These are phyloP conservation scores for Xylaria sp. DNA, from an alignment of 2,329 filamentous ascomycete species.

Conservation along the genomic window DNA sequence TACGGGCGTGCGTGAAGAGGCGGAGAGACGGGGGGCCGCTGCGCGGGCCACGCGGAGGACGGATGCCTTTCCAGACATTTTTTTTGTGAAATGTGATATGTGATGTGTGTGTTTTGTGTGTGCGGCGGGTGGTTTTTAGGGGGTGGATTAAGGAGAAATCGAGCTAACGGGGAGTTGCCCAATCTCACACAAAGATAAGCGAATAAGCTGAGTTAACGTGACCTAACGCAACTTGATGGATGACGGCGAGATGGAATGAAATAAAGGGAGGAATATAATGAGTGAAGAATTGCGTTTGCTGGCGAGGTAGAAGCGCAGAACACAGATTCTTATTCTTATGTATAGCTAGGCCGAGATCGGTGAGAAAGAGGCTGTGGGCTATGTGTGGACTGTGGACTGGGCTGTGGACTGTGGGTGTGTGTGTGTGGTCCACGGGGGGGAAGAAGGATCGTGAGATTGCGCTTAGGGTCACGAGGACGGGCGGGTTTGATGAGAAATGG, in stretches of 20 bases:
- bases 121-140: not conserved
- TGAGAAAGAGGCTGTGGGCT: constrained; percentile 29
- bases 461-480: constrained; percentile 36
- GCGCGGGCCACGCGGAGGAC: constrained; percentile 48
- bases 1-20: constrained; percentile 39
- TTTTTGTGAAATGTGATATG: constrained; percentile 32
- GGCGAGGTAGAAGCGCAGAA: constrained; percentile 18
- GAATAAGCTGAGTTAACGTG: constrained; percentile 6
- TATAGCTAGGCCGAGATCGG: constrained; percentile 35
- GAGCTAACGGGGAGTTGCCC: not conserved
- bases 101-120: not conserved
- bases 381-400: constrained; percentile 6
- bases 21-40: constrained; percentile 47
- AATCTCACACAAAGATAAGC: constrained; percentile 24
- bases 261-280: constrained; percentile 30
- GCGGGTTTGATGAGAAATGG: constrained; percentile 40
- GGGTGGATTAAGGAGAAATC: constrained; percentile 17
- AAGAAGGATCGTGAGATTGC: constrained; percentile 40
- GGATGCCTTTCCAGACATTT: constrained; percentile 50
- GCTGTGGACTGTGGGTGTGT: no score
- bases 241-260: constrained; percentile 26
- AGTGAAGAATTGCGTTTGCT: not conserved
- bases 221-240: not conserved
- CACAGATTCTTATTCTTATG: constrained; percentile 35
- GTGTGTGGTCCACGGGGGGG: no score